Evolutionary conservation across 371 early-diverging fungal species (phyloP).

Genomic region (Caulochytrium protostelioides): DNA sequence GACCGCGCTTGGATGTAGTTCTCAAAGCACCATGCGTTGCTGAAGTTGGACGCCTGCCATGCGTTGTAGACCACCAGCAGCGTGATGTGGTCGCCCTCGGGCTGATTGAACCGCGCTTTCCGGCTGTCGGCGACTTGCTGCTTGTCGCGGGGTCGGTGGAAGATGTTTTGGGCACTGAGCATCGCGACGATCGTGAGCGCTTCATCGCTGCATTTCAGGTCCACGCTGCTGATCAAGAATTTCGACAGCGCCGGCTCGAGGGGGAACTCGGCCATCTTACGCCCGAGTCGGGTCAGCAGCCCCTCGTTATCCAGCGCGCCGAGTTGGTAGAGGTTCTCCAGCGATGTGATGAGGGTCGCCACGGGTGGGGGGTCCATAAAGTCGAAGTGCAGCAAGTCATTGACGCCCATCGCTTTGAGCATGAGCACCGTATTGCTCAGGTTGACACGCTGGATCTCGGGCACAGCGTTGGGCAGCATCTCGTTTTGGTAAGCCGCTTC

Average conservation of each 20-base stretch:
- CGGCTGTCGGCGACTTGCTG: conserved; percentile 79
- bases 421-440: conserved; percentile 73
- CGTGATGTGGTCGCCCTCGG: conserved; percentile 93
- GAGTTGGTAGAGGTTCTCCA: conserved; percentile 78
- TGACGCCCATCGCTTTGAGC: conserved; percentile 89
- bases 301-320: conserved; percentile 90
- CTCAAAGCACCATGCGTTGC: conserved; percentile 87
- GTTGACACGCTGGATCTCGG: conserved; percentile 96
- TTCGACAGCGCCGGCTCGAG: conserved; percentile 80
- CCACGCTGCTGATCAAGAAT: conserved; percentile 74
- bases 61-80: conserved; percentile 84
- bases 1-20: conserved; percentile 79
- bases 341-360: conserved; percentile 72
- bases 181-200: conserved; percentile 89
- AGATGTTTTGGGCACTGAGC: conserved; percentile 80
- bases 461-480: conserved; percentile 84
- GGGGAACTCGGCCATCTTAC: conserved; percentile 95
- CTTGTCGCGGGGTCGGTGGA: conserved; percentile 90
- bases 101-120: conserved; percentile 91
- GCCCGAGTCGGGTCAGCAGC: conserved; percentile 68
- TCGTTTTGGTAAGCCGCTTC: conserved; percentile 84
- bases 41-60: conserved; percentile 71
- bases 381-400: conserved; percentile 83
- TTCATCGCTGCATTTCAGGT: conserved; percentile 84
- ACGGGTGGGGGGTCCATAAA: conserved; percentile 96